Conservation (phyloP, 768 basidiomycete genomes). For the Calocera viscosa region DNA sequence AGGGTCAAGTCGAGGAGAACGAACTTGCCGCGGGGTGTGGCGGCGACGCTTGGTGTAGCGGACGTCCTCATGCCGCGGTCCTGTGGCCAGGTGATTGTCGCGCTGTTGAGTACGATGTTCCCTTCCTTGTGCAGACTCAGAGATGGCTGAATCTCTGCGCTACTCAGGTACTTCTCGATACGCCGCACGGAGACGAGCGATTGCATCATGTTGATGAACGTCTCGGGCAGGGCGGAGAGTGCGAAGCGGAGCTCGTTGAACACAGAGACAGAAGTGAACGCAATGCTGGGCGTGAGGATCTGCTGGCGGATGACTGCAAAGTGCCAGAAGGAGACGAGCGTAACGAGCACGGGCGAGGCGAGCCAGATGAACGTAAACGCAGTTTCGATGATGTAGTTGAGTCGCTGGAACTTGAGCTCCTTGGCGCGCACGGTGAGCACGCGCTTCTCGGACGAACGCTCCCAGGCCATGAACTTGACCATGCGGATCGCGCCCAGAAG, state of each 20-base stretch:
- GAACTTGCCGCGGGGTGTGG: slow-evolving; percentile 66
- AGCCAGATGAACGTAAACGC: slow-evolving; percentile 47
- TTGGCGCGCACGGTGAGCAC: slow-evolving; percentile 62
- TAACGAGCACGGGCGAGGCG: slow-evolving; percentile 39
- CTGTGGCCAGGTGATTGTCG: slow-evolving; percentile 83
- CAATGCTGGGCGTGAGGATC: slow-evolving; percentile 65
- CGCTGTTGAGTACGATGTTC: slow-evolving; percentile 63
- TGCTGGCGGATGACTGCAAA: slow-evolving; percentile 61
- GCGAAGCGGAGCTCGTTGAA: slow-evolving; percentile 83
- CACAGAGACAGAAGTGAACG: slow-evolving; percentile 60
- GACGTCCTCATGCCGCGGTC: slow-evolving; percentile 42
- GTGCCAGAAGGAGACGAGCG: slow-evolving; percentile 42
- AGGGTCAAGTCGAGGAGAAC: slow-evolving; percentile 64
- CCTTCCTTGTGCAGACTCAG: slow-evolving; percentile 40
- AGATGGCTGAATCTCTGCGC: slow-evolving; percentile 61
- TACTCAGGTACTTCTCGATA: slow-evolving; percentile 77
- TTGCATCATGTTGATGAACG: slow-evolving; percentile 81
- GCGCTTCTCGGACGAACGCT: slow-evolving; percentile 71
- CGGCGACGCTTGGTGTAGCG: slow-evolving; percentile 26
- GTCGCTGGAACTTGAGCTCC: slow-evolving; percentile 70
- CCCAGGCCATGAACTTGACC: slow-evolving; percentile 97
- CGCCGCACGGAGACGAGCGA: slow-evolving; percentile 74
- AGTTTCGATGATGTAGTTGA: slow-evolving; percentile 75
- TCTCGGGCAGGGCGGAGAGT: slow-evolving; percentile 77
- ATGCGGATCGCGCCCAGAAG: slow-evolving; percentile 78